Evolutionary conservation across 1,139 yeast genomes (phyloP), one percentile per base, ranked within the genome.

Genomic region (Dujonia santamariae): DNA sequence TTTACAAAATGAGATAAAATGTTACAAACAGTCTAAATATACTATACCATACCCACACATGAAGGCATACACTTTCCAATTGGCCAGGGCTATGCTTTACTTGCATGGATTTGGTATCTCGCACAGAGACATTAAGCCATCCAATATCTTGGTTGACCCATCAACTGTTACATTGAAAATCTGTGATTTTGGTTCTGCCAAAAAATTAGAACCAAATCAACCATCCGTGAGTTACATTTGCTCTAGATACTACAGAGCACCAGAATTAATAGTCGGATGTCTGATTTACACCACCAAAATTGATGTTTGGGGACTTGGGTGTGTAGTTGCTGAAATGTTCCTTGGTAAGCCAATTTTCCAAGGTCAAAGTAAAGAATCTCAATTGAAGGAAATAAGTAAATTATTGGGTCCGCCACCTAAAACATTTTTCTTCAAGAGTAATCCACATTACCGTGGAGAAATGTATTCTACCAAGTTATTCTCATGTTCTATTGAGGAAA

Each of bases 281-380:
- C 75, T 84, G 27, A 67, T 77, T 34, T 85, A 85, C 52, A 74
- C 88, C 2, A 82, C 92, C 6, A 84, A 82, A 50, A 83, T 85
- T 39, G 95, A 85, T 54, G 78, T 83, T 39, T 85, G 95, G 95
- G 92, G 92, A 1, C 65, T 83, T 37, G 95, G 95, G 1, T 85
- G 95, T 67, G 92, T 84, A 7, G 65, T 84, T 44, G 92, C 92
- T 14, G 94, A 85, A 56, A 83, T 85, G 90, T 72, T 82, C 44
- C 67, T 83, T 50, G 90, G 92, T 21, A 81, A 78, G 53, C 87
- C 92, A 3, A 80, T 85, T 16, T 85, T 85, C 61, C 92, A 83
- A 61, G 94, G 94, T 35, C 81, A 77, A 48, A 80, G 81, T 35
- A 86, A 90, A 11, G 73, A 80, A 51, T 60, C 80, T 35, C 95